Evolutionary conservation across 331 rosid species (phyloP).

Genomic region (Acacia concinna): DNA sequence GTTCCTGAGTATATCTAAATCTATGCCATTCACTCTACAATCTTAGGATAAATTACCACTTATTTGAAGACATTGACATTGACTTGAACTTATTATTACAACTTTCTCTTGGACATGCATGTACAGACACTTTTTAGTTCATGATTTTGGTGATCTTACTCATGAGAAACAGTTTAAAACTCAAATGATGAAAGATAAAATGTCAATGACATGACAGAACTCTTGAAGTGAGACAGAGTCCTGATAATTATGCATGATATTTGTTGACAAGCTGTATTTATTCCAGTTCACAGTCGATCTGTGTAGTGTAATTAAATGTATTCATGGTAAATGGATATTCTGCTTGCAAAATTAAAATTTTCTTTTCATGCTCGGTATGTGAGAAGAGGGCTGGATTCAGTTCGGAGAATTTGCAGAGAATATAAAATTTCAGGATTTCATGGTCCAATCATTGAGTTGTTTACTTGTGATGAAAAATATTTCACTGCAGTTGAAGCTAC

Average conservation of each 20-base stretch:
- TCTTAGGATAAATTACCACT: neutral
- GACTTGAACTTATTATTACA: neutral
- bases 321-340: neutral
- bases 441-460: slow-evolving; percentile 95
- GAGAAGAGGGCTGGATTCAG: slow-evolving; percentile 93
- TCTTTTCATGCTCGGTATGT: slow-evolving; percentile 65
- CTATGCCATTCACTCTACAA: neutral
- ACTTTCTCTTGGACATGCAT: neutral
- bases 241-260: slow-evolving; percentile 3
- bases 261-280: neutral
- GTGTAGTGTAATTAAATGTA: slow-evolving; percentile 6
- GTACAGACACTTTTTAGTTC: neutral
- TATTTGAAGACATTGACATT: neutral
- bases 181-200: slow-evolving; percentile 7
- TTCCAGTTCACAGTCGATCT: slow-evolving; percentile 4
- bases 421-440: slow-evolving; percentile 72
- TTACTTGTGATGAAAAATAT: slow-evolving; percentile 86
- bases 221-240: neutral
- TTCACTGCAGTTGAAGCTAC: slow-evolving; percentile 98
- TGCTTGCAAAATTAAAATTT: slow-evolving; percentile 2
- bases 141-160: neutral
- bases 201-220: neutral
- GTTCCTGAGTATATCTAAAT: neutral
- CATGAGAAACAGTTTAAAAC: neutral
- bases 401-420: slow-evolving; percentile 76